These are phyloP conservation scores for Penicillium bovifimosum DNA, from an alignment of 495 filamentous ascomycete genomes.

Conservation along the genomic window DNA sequence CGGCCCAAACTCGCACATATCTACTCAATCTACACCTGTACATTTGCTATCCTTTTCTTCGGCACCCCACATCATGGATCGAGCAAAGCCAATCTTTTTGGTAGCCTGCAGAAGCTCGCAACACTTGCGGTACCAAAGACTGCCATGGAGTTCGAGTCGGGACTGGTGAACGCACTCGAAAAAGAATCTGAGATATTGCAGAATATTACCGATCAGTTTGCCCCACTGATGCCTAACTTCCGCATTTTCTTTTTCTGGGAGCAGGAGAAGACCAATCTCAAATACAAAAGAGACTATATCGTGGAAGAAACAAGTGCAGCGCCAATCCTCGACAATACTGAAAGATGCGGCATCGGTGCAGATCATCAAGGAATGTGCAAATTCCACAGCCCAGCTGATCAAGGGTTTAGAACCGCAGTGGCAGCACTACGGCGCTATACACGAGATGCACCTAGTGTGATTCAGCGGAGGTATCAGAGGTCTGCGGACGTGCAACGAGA, in stretches of 20 bases:
- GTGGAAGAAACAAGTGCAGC: slow-evolving; percentile 32
- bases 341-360: too few relatives aligned
- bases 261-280: slow-evolving; percentile 32
- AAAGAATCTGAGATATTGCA: slow-evolving; percentile 35
- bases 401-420: too few relatives aligned
- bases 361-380: too few relatives aligned
- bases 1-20: slow-evolving; percentile 20
- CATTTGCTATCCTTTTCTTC: slow-evolving; percentile 35
- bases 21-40: slow-evolving; percentile 32
- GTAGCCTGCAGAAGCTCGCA: slow-evolving; percentile 19
- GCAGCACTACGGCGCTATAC: too few relatives aligned
- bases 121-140: slow-evolving; percentile 13
- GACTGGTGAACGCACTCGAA: slow-evolving; percentile 26
- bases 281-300: slow-evolving; percentile 26
- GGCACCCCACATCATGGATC: slow-evolving; percentile 35
- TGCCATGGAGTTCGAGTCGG: slow-evolving; percentile 15
- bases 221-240: slow-evolving; percentile 38
- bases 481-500: too few relatives aligned
- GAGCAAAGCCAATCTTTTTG: slow-evolving; percentile 17
- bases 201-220: slow-evolving; percentile 40
- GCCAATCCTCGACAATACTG: slow-evolving; percentile 12
- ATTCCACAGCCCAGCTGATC: too few relatives aligned
- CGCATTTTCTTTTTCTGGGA: slow-evolving; percentile 43
- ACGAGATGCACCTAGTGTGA: too few relatives aligned
- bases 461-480: too few relatives aligned